Base-by-base conservation (phyloP, 768 basidiomycete species). In the Hypholoma fasciculare region DNA sequence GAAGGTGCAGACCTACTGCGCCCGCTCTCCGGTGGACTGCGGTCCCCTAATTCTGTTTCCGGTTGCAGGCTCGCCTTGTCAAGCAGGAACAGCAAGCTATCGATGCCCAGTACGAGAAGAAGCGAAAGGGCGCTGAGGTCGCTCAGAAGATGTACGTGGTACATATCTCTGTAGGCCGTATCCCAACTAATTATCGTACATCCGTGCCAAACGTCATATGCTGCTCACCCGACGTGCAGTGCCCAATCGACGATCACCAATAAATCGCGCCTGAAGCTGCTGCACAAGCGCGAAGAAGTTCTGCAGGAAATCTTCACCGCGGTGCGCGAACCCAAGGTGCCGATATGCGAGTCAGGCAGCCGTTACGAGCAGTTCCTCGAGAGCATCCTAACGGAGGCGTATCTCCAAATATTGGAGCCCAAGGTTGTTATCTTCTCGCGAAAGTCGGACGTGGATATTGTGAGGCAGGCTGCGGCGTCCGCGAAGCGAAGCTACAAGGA, bases 211-310 rank as follows among this genome's bases (percentile, higher is more conserved):
- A 30, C 44, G 42, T 17, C 34, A 36, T 46, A 36, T 19, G 98
- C 96, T 64, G 88, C 95, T 7, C 92, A 96, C 70, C 98, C 96
- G 6, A 98, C 92, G 23, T 34, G 30, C 23, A 98, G 96, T 64
- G 88, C 95, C 7, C 92, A 96, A 71, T 98, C 96, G 6, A 98
- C 92, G 23, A 82, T 96, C 60, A 97, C 95, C 63, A 99, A 98
- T 82, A 95, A 93, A 69, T 94, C 96, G 13, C 92, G 97, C 37
- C 82, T 99, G 64, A 87, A 83, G 69, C 82, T 98, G 30, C 84
- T 98, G 9, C 91, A 96, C 69, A 86, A 88, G 57, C 87, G 96
- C 49, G 96, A 98, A 73, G 94, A 97, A 69, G 87, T 95, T 52
- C 77, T 98, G 6, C 92, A 96, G 67, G 88, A 92, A 57, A 84